Conservation (phyloP, 257 asterid genomes). For the Jaltomata sinuosa region DNA sequence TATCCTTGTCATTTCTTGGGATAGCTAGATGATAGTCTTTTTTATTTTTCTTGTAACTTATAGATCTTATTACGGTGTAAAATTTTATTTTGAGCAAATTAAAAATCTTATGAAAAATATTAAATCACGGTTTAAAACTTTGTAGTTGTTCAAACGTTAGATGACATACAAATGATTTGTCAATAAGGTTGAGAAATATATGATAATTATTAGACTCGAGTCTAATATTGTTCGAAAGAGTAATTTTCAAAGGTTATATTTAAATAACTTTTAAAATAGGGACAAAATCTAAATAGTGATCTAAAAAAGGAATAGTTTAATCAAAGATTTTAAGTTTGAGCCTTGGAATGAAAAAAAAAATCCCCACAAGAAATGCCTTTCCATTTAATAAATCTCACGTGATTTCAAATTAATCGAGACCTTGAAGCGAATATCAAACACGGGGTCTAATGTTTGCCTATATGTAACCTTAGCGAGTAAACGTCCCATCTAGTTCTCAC, state of each 20-base stretch:
- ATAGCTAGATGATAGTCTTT: too few relatives aligned
- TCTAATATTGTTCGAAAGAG: background rate
- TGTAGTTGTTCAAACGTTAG: background rate
- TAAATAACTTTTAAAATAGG: background rate
- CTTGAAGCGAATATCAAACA: too few relatives aligned
- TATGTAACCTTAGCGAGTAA: too few relatives aligned
- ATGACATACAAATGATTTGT: too few relatives aligned
- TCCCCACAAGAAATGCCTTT: too few relatives aligned
- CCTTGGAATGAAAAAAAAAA: fast-evolving
- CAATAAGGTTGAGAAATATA: background rate
- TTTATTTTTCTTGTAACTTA: too few relatives aligned
- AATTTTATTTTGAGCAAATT: background rate
- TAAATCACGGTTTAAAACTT: background rate
- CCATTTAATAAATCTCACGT: background rate
- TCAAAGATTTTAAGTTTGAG: background rate
- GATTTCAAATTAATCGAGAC: background rate
- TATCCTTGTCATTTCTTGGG: too few relatives aligned
- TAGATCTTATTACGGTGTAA: too few relatives aligned
- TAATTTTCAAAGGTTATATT: too few relatives aligned
- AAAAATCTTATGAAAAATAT: background rate
- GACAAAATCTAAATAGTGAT: background rate
- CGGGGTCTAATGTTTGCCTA: background rate
- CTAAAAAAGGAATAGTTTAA: background rate
- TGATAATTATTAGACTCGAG: too few relatives aligned
- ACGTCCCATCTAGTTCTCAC: background rate